These are phyloP conservation scores for Hanseniaspora jakobsenii DNA, from an alignment of 805 yeast genomes.

Conservation along the genomic window DNA sequence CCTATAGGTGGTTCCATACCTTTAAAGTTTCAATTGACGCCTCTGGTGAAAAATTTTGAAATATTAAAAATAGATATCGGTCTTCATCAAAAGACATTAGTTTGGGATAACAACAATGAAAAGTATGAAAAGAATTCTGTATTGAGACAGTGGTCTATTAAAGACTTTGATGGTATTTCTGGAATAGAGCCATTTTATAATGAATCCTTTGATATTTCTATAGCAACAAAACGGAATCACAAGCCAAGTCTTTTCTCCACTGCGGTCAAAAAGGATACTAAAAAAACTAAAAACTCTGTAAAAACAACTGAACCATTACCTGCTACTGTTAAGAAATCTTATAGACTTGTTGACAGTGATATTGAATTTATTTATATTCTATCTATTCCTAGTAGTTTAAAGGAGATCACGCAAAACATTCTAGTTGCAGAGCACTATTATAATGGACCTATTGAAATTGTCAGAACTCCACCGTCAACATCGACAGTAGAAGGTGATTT, in stretches of 20 bases:
- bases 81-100: conserved; percentile 1
- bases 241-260: too few relatives aligned
- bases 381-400: conserved; percentile 54
- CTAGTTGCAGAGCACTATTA: conserved; percentile 35
- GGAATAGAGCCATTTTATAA: conserved; percentile 4
- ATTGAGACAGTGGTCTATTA: conserved; percentile 3
- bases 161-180: background rate
- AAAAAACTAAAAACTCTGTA: too few relatives aligned
- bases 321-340: background rate
- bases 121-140: background rate
- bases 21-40: conserved; percentile 7
- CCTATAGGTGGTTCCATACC: conserved; percentile 12
- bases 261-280: too few relatives aligned
- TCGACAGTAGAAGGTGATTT: conserved; percentile 53
- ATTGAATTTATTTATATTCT: conserved; percentile 31
- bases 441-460: conserved; percentile 34
- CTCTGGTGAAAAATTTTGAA: conserved; percentile 9
- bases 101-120: conserved; percentile 12
- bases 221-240: too few relatives aligned
- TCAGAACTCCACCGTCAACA: conserved; percentile 27
- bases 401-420: conserved; percentile 73
- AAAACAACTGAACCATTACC: background rate
- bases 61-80: background rate
- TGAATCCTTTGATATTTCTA: too few relatives aligned
- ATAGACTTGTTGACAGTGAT: conserved; percentile 28